Evolutionary conservation across 2,329 filamentous ascomycete genomes (phyloP).

Genomic region (Alternaria incomplexa): DNA sequence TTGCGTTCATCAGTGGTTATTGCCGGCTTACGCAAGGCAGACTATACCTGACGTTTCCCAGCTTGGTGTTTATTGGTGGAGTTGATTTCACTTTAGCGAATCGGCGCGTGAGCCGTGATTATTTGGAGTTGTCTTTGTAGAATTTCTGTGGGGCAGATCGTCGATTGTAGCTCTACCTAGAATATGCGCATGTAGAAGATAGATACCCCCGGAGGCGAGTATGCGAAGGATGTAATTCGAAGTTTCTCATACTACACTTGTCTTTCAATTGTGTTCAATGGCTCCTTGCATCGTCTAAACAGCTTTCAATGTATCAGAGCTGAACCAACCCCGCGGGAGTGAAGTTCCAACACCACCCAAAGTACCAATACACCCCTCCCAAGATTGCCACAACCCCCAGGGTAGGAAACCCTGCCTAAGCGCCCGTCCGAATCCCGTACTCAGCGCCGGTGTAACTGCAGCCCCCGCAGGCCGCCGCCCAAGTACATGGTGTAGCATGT

Average conservation of each 20-base stretch:
- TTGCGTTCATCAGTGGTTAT: conserved; percentile 4
- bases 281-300: background rate
- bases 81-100: background rate
- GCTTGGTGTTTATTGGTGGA: conserved; percentile 6
- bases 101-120: conserved; percentile 2
- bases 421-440: conserved; percentile 9
- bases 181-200: conserved; percentile 7
- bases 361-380: conserved; percentile 1
- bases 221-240: background rate
- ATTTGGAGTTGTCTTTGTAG: conserved; percentile 1
- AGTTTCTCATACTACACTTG: background rate
- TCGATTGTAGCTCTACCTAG: background rate
- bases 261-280: background rate
- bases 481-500: background rate
- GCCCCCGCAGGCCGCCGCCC: background rate
- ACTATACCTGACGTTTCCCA: background rate
- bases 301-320: background rate
- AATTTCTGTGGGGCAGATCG: background rate
- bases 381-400: background rate
- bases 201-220: background rate
- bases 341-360: background rate
- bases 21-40: background rate
- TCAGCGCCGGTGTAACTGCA: background rate
- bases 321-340: background rate
- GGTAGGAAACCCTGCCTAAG: conserved; percentile 3